These are phyloP conservation scores for Vitis hybrid DNA, from an alignment of 177 flowering plant species.

Conservation along the genomic window DNA sequence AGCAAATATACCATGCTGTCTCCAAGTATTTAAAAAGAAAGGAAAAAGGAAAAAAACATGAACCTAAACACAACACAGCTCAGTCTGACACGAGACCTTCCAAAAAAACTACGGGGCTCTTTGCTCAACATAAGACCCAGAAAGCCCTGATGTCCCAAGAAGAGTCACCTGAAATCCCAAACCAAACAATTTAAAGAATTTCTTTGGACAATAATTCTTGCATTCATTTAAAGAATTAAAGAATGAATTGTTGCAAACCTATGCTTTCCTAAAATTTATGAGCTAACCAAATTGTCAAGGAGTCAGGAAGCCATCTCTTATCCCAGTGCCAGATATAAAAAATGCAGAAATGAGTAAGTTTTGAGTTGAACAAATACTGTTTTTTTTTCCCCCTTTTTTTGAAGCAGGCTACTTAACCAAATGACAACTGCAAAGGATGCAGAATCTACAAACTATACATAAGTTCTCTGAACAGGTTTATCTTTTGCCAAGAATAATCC, in stretches of 20 bases:
- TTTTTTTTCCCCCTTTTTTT: no score
- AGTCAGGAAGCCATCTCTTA: not conserved
- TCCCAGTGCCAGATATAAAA: no score
- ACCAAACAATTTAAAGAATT: not conserved
- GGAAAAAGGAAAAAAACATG: constrained; percentile 6
- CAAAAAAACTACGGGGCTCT: constrained; percentile 34
- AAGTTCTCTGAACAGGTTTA: no score
- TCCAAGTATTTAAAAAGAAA: not conserved
- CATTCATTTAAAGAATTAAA: not conserved
- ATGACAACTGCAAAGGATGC: no score
- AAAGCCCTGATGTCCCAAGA: constrained; percentile 85
- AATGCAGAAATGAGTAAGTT: no score
- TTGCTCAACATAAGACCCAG: constrained; percentile 85
- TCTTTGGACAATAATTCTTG: not conserved
- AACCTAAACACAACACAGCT: constrained; percentile 12
- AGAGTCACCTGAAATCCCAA: constrained; percentile 63
- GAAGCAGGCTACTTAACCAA: no score
- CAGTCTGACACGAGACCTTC: constrained; percentile 1
- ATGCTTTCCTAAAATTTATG: not conserved
- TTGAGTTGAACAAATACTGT: no score
- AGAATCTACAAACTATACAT: no score
- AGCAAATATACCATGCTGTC: constrained; percentile 7
- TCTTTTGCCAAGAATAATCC: not conserved
- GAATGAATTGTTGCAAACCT: not conserved
- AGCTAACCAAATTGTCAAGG: not conserved